phyloP scores from a whole-genome alignment of 495 filamentous ascomycete genomes.

The Viridothelium virens region DNA sequence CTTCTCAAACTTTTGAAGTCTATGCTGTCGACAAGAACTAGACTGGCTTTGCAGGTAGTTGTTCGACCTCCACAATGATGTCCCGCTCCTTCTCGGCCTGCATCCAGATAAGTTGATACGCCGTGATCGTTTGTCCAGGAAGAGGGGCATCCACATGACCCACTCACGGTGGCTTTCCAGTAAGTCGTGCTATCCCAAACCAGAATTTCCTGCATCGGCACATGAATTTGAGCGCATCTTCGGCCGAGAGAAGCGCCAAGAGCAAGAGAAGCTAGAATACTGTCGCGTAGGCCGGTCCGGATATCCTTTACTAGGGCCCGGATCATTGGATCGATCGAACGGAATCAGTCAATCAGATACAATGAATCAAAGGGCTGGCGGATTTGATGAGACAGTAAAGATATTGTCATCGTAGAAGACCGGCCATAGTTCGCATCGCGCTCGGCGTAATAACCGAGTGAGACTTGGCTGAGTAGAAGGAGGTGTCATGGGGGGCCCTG shows the following conservation, averaged over 20 bases:
- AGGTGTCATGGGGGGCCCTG: no score
- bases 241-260: no score
- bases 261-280: background rate
- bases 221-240: no score
- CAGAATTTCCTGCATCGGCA: no score
- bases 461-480: slow-evolving; percentile 21
- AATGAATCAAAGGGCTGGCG: background rate
- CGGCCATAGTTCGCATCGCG: slow-evolving; percentile 17
- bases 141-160: background rate
- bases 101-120: background rate
- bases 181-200: no score
- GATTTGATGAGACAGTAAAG: slow-evolving; percentile 9
- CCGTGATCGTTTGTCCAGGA: background rate
- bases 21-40: no score
- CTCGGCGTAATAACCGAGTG: slow-evolving; percentile 15
- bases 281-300: background rate
- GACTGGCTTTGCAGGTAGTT: no score
- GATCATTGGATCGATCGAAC: background rate
- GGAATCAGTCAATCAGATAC: background rate
- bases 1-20: no score
- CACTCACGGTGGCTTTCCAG: background rate
- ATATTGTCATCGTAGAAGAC: slow-evolving; percentile 22
- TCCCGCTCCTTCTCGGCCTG: background rate
- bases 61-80: background rate
- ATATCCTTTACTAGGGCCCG: background rate